These are phyloP conservation scores for Citrus australasica DNA, from an alignment of 345 rosid genomes.

Conservation along the genomic window DNA sequence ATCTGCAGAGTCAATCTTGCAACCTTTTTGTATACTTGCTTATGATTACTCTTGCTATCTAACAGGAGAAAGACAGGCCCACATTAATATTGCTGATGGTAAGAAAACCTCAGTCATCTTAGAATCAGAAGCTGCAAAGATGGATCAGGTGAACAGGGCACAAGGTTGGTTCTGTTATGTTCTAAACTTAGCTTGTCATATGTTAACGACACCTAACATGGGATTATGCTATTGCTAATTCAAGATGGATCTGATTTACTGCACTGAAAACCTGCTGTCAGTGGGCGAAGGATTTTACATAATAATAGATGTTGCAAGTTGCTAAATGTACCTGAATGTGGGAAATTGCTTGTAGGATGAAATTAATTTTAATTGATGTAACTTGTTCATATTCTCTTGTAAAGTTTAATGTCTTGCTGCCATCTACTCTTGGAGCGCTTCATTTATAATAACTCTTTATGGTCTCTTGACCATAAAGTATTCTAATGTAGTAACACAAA, in stretches of 20 bases:
- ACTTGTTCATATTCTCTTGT: slow-evolving; percentile 4
- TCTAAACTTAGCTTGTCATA: neutral
- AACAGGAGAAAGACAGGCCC: slow-evolving; percentile 61
- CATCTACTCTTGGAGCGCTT: neutral
- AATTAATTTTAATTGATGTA: neutral
- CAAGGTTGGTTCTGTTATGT: slow-evolving; percentile 39
- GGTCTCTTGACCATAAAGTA: neutral
- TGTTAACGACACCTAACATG: neutral
- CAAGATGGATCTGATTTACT: neutral
- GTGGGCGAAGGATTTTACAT: neutral
- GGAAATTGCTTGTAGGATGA: neutral
- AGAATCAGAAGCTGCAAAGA: slow-evolving; percentile 67
- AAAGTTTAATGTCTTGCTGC: neutral
- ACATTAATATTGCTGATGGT: slow-evolving; percentile 88
- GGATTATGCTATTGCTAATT: neutral
- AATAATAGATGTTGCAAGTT: neutral
- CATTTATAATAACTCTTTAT: neutral
- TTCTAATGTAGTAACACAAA: neutral
- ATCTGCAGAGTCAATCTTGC: neutral
- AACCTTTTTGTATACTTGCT: neutral
- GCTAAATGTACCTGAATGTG: neutral
- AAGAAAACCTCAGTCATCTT: slow-evolving; percentile 65
- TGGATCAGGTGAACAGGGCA: slow-evolving; percentile 70
- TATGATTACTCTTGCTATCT: neutral
- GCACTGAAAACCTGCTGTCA: neutral